phyloP scores from a whole-genome alignment of 805 yeast genomes.

The Starmera caribaea region DNA sequence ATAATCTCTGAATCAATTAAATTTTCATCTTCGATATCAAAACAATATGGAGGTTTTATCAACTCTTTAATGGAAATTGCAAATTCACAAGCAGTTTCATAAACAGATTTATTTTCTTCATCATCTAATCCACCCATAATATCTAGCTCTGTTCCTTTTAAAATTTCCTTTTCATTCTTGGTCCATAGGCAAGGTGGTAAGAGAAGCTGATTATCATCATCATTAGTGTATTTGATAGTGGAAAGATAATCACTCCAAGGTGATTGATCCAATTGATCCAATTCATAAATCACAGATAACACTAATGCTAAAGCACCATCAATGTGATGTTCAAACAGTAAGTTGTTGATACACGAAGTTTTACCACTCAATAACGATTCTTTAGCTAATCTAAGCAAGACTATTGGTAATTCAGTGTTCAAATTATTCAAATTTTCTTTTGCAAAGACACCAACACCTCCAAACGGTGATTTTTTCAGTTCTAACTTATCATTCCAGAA shows the following conservation, averaged over 20 bases:
- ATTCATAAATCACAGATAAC: constrained; percentile 65
- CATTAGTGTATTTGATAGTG: constrained; percentile 29
- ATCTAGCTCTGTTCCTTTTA: constrained; percentile 53
- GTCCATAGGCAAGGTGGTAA: constrained; percentile 65
- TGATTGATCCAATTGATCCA: constrained; percentile 43
- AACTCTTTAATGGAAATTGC: constrained; percentile 18
- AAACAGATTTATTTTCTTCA: constrained; percentile 30
- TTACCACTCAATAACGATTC: constrained; percentile 44
- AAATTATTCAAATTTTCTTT: constrained; percentile 26
- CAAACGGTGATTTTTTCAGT: constrained; percentile 36
- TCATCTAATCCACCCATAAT: constrained; percentile 49
- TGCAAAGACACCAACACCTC: constrained; percentile 74
- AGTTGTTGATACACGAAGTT: constrained; percentile 54
- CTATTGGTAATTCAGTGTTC: constrained; percentile 17
- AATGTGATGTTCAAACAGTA: constrained; percentile 49
- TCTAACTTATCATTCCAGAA: constrained; percentile 41
- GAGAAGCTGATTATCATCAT: constrained; percentile 21
- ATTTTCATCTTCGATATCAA: constrained; percentile 17
- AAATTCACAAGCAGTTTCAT: constrained; percentile 25
- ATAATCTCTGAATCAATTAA: constrained; percentile 15
- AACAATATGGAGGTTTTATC: constrained; percentile 19
- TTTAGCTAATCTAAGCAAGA: constrained; percentile 53
- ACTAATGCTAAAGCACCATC: constrained; percentile 61
- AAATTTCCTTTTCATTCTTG: constrained; percentile 31
- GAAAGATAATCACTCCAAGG: constrained; percentile 72